Base-by-base conservation (phyloP, 768 basidiomycete genomes). In the Phlebiopsis flavidoalba region DNA sequence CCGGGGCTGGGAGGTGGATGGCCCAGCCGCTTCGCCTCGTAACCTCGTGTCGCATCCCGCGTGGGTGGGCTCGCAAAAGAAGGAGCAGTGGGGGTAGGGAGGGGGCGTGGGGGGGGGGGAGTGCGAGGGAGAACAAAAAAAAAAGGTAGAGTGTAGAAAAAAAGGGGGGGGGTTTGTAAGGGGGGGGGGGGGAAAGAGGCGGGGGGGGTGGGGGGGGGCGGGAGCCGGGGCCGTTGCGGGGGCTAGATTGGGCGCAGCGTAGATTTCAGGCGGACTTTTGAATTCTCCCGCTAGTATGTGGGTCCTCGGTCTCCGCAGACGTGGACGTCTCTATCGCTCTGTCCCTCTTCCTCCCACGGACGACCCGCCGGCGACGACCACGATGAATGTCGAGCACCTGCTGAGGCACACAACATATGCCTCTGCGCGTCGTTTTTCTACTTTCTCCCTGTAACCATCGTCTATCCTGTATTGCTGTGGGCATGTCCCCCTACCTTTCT, bases 381-480 rank as follows among this genome's bases (percentile, higher is more conserved):
- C 53, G 33, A 56, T 43, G 19, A n/a, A 60, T 60, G 60, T 53
- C 60, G 19, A 19, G 31, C 53, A 53, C 33, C 48, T 60, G 45
- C 40, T 43, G 40, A 43, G n/a, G 14, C 35, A 33, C 47, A 22
- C 49, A 24, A 10, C 26, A 21, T 10, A 19, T n/a, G 19, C 53
- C 8, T 24, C 53, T 31, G 17, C 45, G 48, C 21, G 33, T 31
- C 22, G 53, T 59, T 8, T n/a, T 24, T 33, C 19, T 56, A 56
- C 17, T 55, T 43, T 60, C 46, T 47, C 47, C 33, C 53, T 35
- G 17, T 40, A 45, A 35, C 24, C 33, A 48, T 55, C 46, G 55
- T 45, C 53, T 58, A 59, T 59, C 36, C 50, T 37, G n/a, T 59
- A 51, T 59, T 50, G 48, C 47, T 59, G 58, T 62, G 61, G n/a